phyloP scores from a whole-genome alignment of 148 eudicot genomes.

The Silene uniflora region DNA sequence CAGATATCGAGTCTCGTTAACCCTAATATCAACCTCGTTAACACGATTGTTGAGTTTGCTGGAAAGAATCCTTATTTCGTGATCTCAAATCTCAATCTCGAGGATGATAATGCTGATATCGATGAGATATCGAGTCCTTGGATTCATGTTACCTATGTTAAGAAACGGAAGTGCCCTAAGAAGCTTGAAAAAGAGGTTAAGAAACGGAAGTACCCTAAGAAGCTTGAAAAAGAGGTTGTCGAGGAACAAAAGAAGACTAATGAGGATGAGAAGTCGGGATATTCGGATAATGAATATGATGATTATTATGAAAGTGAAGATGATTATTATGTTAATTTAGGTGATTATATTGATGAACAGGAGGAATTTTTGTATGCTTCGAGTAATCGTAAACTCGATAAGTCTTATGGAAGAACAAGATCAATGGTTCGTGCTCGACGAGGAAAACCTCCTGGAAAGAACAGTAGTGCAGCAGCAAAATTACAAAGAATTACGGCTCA shows the following conservation, averaged over 20 bases:
- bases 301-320: no score
- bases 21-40: neutral
- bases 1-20: neutral
- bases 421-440: neutral
- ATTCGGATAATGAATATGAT: no score
- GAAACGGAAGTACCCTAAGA: no score
- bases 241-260: neutral
- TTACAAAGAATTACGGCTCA: neutral
- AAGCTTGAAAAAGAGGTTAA: no score
- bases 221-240: no score
- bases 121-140: neutral
- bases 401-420: neutral
- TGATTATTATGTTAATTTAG: no score
- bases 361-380: neutral
- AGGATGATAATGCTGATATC: neutral
- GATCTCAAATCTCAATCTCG: no score
- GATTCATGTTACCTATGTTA: neutral
- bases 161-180: neutral
- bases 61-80: no score
- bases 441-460: neutral
- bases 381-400: neutral
- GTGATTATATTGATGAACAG: no score
- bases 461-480: neutral
- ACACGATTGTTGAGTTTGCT: neutral
- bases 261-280: neutral